These are phyloP conservation scores for Ajuga reptans DNA, from an alignment of 305 asterid species.

Conservation along the genomic window DNA sequence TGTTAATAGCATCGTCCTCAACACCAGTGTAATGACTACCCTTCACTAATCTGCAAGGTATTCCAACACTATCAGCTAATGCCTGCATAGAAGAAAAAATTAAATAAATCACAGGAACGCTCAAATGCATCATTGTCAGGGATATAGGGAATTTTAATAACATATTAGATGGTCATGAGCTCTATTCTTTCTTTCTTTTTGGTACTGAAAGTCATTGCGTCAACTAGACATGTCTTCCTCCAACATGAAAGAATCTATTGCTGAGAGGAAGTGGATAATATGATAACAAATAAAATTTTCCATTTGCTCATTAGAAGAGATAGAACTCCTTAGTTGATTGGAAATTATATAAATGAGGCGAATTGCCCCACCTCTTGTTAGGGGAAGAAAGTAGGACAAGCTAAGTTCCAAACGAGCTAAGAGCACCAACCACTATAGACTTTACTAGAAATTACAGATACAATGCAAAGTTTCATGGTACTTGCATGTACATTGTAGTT, in stretches of 20 bases:
- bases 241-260: slow-evolving; percentile 1
- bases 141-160: slow-evolving; percentile 13
- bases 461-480: neutral
- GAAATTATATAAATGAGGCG: neutral
- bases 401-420: neutral
- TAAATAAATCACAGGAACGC: slow-evolving; percentile 18
- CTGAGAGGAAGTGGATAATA: neutral
- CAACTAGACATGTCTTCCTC: slow-evolving; percentile 9
- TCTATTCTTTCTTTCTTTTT: neutral
- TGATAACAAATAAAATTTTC: neutral
- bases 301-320: neutral
- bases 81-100: slow-evolving; percentile 51
- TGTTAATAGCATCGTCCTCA: slow-evolving; percentile 92
- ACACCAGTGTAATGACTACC: slow-evolving; percentile 92
- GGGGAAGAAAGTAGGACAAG: neutral
- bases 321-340: neutral
- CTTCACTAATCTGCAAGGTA: slow-evolving; percentile 89
- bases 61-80: slow-evolving; percentile 83
- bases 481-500: neutral
- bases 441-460: neutral
- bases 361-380: neutral
- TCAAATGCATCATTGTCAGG: slow-evolving; percentile 17
- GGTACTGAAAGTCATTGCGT: neutral
- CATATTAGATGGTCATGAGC: slow-evolving; percentile 10
- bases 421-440: neutral